Evolutionary conservation across 2,329 filamentous ascomycete species (phyloP), one percentile per base, ranked within the genome.

Genomic region (Aspergillus floridensis): DNA sequence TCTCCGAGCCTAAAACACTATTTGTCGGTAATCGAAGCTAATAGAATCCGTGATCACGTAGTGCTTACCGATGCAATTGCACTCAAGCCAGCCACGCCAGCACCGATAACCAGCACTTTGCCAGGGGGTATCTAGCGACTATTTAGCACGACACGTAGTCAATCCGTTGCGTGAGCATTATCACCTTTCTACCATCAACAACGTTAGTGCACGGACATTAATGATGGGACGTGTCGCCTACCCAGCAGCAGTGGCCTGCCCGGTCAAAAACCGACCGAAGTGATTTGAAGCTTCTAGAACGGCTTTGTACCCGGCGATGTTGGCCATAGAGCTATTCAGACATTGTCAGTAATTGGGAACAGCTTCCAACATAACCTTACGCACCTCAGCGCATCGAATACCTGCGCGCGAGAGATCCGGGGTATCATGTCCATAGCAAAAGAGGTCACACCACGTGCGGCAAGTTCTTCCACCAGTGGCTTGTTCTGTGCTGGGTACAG

Each of bases 351-450:
- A 29, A 24, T 19, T 21, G 22, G 3, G 14, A 11, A 35, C 6
- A 19, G 16, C 26, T 21, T 47, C 16, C 2, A 35, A n/a, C 11
- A 24, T n/a, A 16, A 46, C 11, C 8, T n/a, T 26, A 64, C 65
- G 38, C 57, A 73, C 72, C 72, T 85, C 58, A 96, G 81, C 0
- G 91, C 92, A 76, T 96, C 92, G 68, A 96, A 96, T 0, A 90
- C 87, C 72, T 96, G 92, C 1, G 92, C 92, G 50, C 92, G 86
- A 1, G 92, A 96, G 67, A 96, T 96, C 46, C 92, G 87, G 16
- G 92, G 92, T 55, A 96, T 89, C 86, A 93, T 89, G 72, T 96
- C 92, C 92, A 96, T 96, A 22, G 92, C 91, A 71, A 96, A 95
- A 16, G 86, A 80, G 0, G 91, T 96, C 2, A 88, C 86, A 29